Base-by-base conservation (phyloP, 1,284 basidiomycete species). In the Coniferiporia sulphurascens region DNA sequence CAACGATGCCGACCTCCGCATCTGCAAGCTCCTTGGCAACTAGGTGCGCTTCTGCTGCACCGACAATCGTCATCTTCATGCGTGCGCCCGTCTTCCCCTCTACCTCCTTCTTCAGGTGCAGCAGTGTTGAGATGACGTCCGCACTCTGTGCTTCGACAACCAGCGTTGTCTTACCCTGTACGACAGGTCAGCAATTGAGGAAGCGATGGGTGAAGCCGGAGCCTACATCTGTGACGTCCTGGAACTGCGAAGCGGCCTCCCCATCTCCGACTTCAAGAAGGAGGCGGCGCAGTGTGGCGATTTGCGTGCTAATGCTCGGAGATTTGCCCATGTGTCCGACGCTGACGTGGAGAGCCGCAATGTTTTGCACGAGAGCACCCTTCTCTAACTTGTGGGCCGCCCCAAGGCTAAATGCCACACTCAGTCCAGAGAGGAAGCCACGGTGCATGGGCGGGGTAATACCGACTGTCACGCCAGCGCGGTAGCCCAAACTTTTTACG, bases 1-100 rank as follows among this genome's bases (percentile, higher is more conserved):
- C 67, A 48, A 87, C 76, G 12, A 87, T 80, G 9, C 79, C 79
- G 12, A 86, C 75, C 48, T 76, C 67, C 9, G 77, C 76, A 7
- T 70, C 72, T 72, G 56, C 15, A 48, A 80, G 67, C 44, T 81
- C 73, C n/a, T 73, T 63, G 4, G 76, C 76, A 49, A 83, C 62
- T 12, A 74, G 64, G 66, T 76, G 65, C 6, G 77, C 71, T 66
- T 84, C 81, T 1, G 73, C 64, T 0, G 71, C 81, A 3, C 79
- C 78, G 1, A 73, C 65, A 46, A 70, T 65, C 22, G 60, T 66
- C 46, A 72, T 56, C 27, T 64, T 63, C 52, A 69, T 62, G 27
- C 7, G 59, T 19, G 58, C 54, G 12, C 65, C 65, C 2, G 52
- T 50, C 6, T 59, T 62, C 6, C 63, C 61, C 3, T 70, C 64